Percentiles rank a stretch among this genome's conserved stretches.
Evolutionary conservation across 129 eudicot species (phyloP).

Genomic region (Saposhnikovia divaricata): DNA sequence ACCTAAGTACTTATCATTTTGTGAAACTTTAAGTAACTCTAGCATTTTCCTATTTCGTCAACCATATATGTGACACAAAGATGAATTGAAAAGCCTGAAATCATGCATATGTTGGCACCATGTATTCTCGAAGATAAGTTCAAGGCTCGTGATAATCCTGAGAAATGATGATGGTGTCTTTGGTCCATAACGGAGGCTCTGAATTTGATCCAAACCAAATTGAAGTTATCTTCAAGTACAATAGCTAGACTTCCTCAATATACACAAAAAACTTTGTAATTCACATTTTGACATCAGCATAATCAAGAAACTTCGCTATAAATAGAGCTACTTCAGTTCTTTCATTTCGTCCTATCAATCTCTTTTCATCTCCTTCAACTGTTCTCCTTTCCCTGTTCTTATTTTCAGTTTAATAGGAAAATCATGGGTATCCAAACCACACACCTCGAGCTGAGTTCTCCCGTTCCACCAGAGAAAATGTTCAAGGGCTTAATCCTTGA

Average conservation of each 20-base stretch:
- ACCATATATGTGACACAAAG: too few species aligned
- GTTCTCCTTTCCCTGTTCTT: not conserved
- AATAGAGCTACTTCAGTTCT: not conserved
- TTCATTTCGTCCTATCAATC: not conserved
- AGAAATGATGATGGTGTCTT: not conserved
- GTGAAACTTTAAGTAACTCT: too few species aligned
- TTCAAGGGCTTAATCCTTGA: slow-evolving; percentile 8
- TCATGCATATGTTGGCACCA: not conserved
- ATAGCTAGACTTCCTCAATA: too few species aligned
- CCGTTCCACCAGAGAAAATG: not conserved
- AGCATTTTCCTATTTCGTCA: too few species aligned
- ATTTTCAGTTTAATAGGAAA: not conserved
- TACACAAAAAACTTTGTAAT: too few species aligned
- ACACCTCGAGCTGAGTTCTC: not conserved
- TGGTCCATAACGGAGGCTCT: not conserved
- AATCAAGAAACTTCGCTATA: not conserved
- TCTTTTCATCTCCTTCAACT: not conserved
- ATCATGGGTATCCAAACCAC: slow-evolving; percentile 8
- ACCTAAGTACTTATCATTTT: too few species aligned
- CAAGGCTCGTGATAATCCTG: not conserved
- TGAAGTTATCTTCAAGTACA: not conserved
- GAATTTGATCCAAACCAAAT: not conserved
- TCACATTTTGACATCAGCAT: not conserved
- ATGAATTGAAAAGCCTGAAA: not conserved
- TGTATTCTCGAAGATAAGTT: not conserved